A percentile compares a stretch with the other conserved stretches of the same genome.
phyloP scores from a whole-genome alignment of 2,329 filamentous ascomycete genomes.

The Lecanicillium sp. region DNA sequence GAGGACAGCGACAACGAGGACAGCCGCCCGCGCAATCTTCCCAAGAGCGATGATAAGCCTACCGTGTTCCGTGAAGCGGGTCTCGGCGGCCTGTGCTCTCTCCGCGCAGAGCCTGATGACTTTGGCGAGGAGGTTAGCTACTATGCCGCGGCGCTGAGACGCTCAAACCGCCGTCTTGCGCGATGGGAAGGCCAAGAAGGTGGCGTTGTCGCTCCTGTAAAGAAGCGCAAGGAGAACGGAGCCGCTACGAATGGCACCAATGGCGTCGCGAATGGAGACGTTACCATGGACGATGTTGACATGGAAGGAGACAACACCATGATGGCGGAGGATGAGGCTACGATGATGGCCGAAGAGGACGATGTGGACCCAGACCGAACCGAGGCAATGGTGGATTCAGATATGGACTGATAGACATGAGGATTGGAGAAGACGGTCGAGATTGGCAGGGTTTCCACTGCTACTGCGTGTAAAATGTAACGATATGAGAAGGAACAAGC shows the following conservation, averaged over 20 bases:
- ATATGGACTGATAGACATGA: conserved; percentile 18
- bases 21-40: conserved; percentile 24
- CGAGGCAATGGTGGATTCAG: conserved; percentile 29
- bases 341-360: conserved; percentile 37
- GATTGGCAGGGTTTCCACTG: background rate
- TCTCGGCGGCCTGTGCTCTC: conserved; percentile 56
- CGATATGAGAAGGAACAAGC: conserved; percentile 1
- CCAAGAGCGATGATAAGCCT: conserved; percentile 19
- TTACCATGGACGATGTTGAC: conserved; percentile 35
- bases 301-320: conserved; percentile 31
- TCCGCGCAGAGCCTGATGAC: conserved; percentile 59
- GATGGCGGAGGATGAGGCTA: conserved; percentile 28
- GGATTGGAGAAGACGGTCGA: no score
- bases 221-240: conserved; percentile 25
- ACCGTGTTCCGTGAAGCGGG: conserved; percentile 46
- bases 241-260: conserved; percentile 13
- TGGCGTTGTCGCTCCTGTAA: conserved; percentile 39
- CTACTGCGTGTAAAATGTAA: conserved; percentile 5
- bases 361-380: conserved; percentile 34
- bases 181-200: conserved; percentile 55
- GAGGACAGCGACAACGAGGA: conserved; percentile 58
- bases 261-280: conserved; percentile 30
- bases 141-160: conserved; percentile 58
- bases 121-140: conserved; percentile 67
- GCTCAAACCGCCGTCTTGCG: conserved; percentile 55